Conservation (phyloP, 176 grass and related monocot genomes). For the Hsuehochloa calcarea region DNA sequence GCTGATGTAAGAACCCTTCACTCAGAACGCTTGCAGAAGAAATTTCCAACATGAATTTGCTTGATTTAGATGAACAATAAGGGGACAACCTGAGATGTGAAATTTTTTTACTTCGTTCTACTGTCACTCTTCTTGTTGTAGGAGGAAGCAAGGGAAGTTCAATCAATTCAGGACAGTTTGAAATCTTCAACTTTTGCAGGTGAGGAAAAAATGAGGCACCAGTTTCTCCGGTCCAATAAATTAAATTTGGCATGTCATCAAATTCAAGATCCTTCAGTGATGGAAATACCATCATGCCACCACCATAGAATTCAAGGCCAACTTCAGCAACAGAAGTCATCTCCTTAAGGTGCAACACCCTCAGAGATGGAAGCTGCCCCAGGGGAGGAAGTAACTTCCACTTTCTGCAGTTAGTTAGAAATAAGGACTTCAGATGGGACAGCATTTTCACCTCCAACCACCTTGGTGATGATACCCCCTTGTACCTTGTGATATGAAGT, state of each 20-base stretch:
- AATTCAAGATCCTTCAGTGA: conserved; percentile 42
- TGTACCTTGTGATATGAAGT: conserved; percentile 44
- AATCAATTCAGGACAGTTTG: conserved; percentile 42
- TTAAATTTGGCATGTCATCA: conserved; percentile 26
- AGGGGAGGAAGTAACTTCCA: conserved; percentile 46
- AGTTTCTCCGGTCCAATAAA: conserved; percentile 2
- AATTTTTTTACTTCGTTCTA: conserved; percentile 21
- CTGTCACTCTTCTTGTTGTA: conserved; percentile 23
- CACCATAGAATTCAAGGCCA: conserved; percentile 36
- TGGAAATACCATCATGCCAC: conserved; percentile 22
- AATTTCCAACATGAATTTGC: conserved; percentile 38
- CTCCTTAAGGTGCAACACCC: conserved; percentile 27
- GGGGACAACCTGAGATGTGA: conserved; percentile 25
- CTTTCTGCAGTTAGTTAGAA: conserved; percentile 25
- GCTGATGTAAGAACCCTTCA: conserved; percentile 29
- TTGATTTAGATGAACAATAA: conserved; percentile 15
- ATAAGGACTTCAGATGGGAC: conserved; percentile 25
- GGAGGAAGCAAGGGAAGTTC: conserved; percentile 30
- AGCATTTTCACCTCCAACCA: conserved; percentile 22
- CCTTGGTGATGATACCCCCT: conserved; percentile 37
- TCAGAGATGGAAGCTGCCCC: conserved; percentile 43
- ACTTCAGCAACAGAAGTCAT: conserved; percentile 29
- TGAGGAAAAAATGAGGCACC: not conserved
- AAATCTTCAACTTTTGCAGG: conserved; percentile 32
- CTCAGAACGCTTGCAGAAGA: conserved; percentile 20